Percentiles rank a stretch among this genome's conserved stretches.
Conservation (phyloP, 176 grass and related monocot species). For the Oryza punctata region DNA sequence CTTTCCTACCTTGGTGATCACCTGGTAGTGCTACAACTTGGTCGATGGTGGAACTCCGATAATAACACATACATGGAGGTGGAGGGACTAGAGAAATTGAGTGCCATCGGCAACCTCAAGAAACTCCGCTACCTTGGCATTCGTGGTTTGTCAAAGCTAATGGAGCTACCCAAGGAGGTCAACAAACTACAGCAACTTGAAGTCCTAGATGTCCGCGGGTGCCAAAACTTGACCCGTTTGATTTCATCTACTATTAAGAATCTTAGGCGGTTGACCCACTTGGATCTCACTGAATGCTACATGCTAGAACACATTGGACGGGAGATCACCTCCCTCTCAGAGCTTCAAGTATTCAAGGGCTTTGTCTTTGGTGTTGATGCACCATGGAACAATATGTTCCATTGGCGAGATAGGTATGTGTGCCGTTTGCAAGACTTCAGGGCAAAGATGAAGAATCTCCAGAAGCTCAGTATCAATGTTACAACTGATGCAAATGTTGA, state of each 20-base stretch:
- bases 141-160: slow-evolving; percentile 40
- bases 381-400: not conserved
- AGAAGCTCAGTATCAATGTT: slow-evolving; percentile 44
- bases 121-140: slow-evolving; percentile 42
- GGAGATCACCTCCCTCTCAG: slow-evolving; percentile 8
- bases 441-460: not conserved
- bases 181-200: not conserved
- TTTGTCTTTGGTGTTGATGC: slow-evolving; percentile 24
- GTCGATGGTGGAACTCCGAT: slow-evolving; percentile 25
- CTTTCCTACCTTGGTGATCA: not conserved
- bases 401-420: not conserved
- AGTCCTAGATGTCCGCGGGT: slow-evolving; percentile 44
- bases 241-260: not conserved
- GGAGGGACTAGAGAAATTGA: not conserved
- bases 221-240: slow-evolving; percentile 42
- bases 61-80: slow-evolving; percentile 46
- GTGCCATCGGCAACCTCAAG: slow-evolving; percentile 1
- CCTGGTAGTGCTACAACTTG: slow-evolving; percentile 31
- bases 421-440: slow-evolving; percentile 4
- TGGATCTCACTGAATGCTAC: slow-evolving; percentile 57
- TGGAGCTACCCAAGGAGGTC: slow-evolving; percentile 12
- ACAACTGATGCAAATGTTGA: slow-evolving; percentile 34
- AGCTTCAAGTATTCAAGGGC: slow-evolving; percentile 44
- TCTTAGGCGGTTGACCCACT: slow-evolving; percentile 28
- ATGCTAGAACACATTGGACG: slow-evolving; percentile 44